Percentiles rank a stretch among this genome's conserved stretches.
These are phyloP conservation scores for Phytopythium oedochilum DNA, from an alignment of 352 stramenopile species.

Conservation along the genomic window DNA sequence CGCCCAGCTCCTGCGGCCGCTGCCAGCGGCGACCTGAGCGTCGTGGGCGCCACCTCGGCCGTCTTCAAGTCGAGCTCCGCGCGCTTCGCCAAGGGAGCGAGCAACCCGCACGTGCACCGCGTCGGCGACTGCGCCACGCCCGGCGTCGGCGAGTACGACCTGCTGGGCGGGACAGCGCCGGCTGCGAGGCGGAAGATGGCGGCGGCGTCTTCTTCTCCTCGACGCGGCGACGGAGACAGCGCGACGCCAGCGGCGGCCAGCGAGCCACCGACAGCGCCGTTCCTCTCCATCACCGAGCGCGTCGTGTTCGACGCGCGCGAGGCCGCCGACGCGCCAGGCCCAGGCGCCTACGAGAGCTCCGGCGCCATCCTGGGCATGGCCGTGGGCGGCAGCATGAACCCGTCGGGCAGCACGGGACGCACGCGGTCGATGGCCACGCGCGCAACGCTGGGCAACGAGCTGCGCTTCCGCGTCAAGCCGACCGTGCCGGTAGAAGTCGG, in stretches of 20 bases:
- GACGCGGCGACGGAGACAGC: not conserved
- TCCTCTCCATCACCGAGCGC: conserved; percentile 40
- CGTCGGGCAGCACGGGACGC: not conserved
- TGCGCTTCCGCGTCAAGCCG: conserved; percentile 45
- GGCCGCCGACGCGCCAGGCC: conserved; percentile 35
- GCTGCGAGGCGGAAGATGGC: not conserved
- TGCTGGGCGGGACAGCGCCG: conserved; percentile 1
- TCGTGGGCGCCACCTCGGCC: conserved; percentile 14
- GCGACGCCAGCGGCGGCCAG: not conserved
- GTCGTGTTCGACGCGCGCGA: conserved; percentile 37
- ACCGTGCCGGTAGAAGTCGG: conserved; percentile 40
- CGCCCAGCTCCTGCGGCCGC: not conserved
- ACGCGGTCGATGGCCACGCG: conserved; percentile 35
- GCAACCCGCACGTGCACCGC: conserved; percentile 40
- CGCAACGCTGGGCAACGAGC: conserved; percentile 42
- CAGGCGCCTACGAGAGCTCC: conserved; percentile 35
- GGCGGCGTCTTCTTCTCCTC: not conserved
- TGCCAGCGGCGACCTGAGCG: not conserved
- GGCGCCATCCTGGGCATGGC: conserved; percentile 5
- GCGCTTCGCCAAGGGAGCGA: conserved; percentile 27
- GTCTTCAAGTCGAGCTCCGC: conserved; percentile 57
- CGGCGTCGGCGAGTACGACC: conserved; percentile 51
- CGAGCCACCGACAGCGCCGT: conserved; percentile 10
- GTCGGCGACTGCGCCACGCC: conserved; percentile 36
- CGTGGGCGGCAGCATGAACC: not conserved